Base-by-base conservation (phyloP, 2,329 filamentous ascomycete genomes). In the Clonostachys rosea region DNA sequence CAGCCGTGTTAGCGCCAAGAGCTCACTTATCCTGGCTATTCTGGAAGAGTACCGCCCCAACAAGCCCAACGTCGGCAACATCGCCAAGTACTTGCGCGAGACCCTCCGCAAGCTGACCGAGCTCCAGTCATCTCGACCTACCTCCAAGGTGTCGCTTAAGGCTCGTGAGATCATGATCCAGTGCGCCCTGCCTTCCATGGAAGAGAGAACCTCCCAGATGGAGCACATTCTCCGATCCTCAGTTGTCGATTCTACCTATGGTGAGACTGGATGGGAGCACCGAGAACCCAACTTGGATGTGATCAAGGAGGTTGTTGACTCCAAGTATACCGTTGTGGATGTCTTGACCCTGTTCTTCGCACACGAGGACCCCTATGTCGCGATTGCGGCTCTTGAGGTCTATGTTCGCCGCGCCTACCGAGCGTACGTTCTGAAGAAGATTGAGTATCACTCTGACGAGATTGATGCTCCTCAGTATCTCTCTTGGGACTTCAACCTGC, bases 251-350 rank as follows among this genome's bases (percentile, higher is more conserved):
- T 96, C 91, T n/a, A 86, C 89, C 56, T 99, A 99, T 61, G 94
- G 94, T 50, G 94, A 99, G 78, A 91, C 89, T 50, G 91, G 92
- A 45, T 96, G 89, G 88, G 92, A 96, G 54, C 94, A 99, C 72
- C 81, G 94, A 55, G 89, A 96, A 69, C 94, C 94, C 43, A 89
- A 87, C 69, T 74, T 95, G 46, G 87, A 95, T 18, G 77, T 95
- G 54, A 86, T 99, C 71, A 96, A 96, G 76, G 94, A 99, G 68
- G 91, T 99, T 34, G 90, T 99, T 45, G 94, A 99, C 69, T 97
- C 94, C 47, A 95, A 95, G 73, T 97, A 95, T 75, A 97, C 92
- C 40, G 94, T 99, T 54, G 96, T 96, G 58, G 94, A 99, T 63
- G 94, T 99, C 16, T 71, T 99, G 55, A 88, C 92, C 8, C 84